Base-by-base conservation (phyloP, 1,139 yeast species). In the Scheffersomyces illinoinensis region DNA sequence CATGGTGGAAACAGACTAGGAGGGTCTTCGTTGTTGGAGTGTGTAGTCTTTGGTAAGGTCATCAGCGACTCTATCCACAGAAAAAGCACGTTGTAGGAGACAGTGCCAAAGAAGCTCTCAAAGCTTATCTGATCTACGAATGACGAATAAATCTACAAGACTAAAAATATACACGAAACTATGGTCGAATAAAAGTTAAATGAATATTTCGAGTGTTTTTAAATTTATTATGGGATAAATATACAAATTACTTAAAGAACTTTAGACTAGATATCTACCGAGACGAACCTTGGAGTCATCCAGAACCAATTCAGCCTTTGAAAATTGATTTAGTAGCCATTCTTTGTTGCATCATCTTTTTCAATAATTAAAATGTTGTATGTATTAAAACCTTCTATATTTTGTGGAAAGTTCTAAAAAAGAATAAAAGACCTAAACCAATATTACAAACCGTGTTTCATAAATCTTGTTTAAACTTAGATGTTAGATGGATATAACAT, bases 401-500 rank as follows among this genome's bases (percentile, higher is more conserved):
- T 48, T 48, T 18, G 24, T 48, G 51, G 51, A 48, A 48, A 48
- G 51, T 48, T 48, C 51, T 48, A 48, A 48, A 24, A 48, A 48
- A 48, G 51, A 48, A 48, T 48, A 48, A 48, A 51, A 24, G 46
- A 51, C 53, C 53, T 51, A 51, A 57, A 58, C 58, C 57, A 52
- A 53, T 39, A 51, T 48, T 47, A 39, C 54, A 48, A 48, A 21
- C 48, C 23, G 52, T 50, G 57, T 50, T 57, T 56, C 54, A 20
- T 54, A 56, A 53, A 47, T 56, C 52, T 56, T 57, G 56, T 54
- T 56, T 58, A 62, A 33, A 69, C 71, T 91, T 93, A 95, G 90
- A 95, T 95, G 96, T 90, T 93, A 75, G 98, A 95, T 85, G 99
- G 99, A 92, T 95, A 95, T 85, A 95, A 93, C 97, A 95, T 93